Conservation (phyloP, 140 eudicot genomes). For the Stevia rebaudiana region DNA sequence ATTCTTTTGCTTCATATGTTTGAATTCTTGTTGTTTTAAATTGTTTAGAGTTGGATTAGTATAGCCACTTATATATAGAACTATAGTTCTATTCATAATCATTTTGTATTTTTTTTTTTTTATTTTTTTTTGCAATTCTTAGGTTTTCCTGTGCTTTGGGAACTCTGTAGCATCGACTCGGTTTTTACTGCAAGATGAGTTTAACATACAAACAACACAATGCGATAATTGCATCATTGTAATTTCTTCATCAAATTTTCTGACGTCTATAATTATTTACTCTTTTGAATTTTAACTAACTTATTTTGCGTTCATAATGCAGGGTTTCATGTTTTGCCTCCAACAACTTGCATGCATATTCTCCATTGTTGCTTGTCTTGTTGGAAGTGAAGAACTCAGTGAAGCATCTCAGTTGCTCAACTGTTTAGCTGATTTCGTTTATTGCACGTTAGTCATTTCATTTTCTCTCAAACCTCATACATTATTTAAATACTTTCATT, state of each 20-base stretch:
- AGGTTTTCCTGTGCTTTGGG: conserved; percentile 79
- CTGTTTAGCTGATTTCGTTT: conserved; percentile 66
- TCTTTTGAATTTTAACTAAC: conserved; percentile 3
- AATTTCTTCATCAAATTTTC: conserved; percentile 32
- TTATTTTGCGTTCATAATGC: background rate
- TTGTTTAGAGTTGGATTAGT: background rate
- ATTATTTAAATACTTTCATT: background rate
- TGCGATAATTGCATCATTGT: conserved; percentile 98
- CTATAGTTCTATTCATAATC: background rate
- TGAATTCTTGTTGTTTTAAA: background rate
- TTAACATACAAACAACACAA: conserved; percentile 85
- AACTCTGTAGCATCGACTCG: conserved; percentile 95
- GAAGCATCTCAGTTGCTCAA: conserved; percentile 65
- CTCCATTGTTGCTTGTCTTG: conserved; percentile 61
- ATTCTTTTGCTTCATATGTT: background rate
- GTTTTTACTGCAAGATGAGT: conserved; percentile 87
- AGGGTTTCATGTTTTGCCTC: conserved; percentile 91
- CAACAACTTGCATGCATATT: conserved; percentile 83
- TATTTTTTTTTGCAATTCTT: background rate
- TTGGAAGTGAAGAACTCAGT: conserved; percentile 66
- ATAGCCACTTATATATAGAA: background rate
- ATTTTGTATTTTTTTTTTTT: background rate
- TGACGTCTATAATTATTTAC: background rate
- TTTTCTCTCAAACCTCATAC: background rate
- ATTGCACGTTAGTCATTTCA: conserved; percentile 53